These are phyloP conservation scores for Thalassiosira pacifica DNA, from an alignment of 352 stramenopile genomes.

Conservation along the genomic window DNA sequence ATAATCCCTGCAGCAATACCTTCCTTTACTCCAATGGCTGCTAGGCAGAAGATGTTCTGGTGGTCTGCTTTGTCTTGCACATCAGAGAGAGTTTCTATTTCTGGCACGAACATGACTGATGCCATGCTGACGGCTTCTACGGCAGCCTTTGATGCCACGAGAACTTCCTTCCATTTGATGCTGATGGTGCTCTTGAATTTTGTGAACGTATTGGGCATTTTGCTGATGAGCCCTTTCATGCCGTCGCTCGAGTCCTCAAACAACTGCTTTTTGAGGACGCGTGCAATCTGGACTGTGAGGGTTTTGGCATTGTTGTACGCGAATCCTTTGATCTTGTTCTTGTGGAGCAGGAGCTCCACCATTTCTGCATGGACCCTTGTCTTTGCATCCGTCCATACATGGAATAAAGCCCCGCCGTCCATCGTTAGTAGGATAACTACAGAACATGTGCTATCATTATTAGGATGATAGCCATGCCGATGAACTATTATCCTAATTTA, in stretches of 20 bases:
- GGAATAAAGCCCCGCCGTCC: too few relatives aligned
- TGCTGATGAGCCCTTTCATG: background rate
- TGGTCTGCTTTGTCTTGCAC: slow-evolving; percentile 2
- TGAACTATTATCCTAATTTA: too few relatives aligned
- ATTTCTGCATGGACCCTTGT: background rate
- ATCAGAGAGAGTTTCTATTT: background rate
- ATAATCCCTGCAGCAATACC: background rate
- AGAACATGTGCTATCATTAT: too few relatives aligned
- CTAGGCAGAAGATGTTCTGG: background rate
- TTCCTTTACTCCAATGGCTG: slow-evolving; percentile 21
- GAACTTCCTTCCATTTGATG: background rate
- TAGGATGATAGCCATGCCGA: too few relatives aligned
- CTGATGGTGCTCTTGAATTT: background rate
- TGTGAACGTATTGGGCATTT: background rate
- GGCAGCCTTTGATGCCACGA: background rate
- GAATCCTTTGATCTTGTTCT: background rate
- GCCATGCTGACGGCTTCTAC: background rate
- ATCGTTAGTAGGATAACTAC: background rate
- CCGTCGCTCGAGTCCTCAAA: background rate
- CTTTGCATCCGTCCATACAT: too few relatives aligned
- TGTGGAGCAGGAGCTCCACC: background rate
- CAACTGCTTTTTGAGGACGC: background rate
- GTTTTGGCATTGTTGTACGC: slow-evolving; percentile 1
- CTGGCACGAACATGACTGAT: background rate
- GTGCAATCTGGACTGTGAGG: background rate